These are phyloP conservation scores for Whalleya microplaca DNA, from an alignment of 2,329 filamentous ascomycete genomes.

Conservation along the genomic window DNA sequence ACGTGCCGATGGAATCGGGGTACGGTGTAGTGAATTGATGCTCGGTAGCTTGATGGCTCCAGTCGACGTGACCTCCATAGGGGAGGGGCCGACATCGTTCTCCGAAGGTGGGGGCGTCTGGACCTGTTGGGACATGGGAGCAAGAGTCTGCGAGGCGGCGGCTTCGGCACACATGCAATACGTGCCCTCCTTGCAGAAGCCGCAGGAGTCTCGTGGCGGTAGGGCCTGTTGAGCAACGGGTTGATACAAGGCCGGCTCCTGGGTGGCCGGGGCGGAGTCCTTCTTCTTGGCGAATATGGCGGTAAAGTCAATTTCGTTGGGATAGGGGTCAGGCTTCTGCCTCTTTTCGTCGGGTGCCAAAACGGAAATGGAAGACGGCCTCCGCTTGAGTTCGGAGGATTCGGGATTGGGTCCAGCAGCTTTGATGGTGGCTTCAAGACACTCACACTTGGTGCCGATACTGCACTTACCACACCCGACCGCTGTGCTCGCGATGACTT, in stretches of 20 bases:
- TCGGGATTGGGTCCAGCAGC: conserved; percentile 36
- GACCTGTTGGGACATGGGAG: conserved; percentile 50
- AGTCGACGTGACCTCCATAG: conserved; percentile 62
- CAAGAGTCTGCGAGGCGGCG: conserved; percentile 43
- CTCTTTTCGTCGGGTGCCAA: conserved; percentile 57
- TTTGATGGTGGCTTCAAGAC: conserved; percentile 53
- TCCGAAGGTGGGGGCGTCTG: conserved; percentile 65
- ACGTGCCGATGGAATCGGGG: conserved; percentile 27
- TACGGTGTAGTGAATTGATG: conserved; percentile 39
- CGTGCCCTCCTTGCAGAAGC: conserved; percentile 81
- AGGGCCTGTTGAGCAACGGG: conserved; percentile 40
- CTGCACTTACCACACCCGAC: conserved; percentile 70
- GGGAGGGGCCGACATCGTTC: conserved; percentile 59
- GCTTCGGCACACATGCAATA: conserved; percentile 80
- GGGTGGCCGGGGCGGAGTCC: conserved; percentile 34
- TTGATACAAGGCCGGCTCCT: conserved; percentile 29
- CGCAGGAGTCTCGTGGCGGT: conserved; percentile 69
- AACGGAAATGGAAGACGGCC: conserved; percentile 49
- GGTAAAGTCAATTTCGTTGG: conserved; percentile 76
- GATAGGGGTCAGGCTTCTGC: conserved; percentile 51
- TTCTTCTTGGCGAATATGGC: conserved; percentile 60
- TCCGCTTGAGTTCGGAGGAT: conserved; percentile 53
- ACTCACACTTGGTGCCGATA: conserved; percentile 64
- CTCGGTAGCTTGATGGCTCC: conserved; percentile 64
- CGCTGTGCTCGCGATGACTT: conserved; percentile 56